Base-by-base conservation (phyloP, 306 rosid genomes). In the Medicago lupulina region DNA sequence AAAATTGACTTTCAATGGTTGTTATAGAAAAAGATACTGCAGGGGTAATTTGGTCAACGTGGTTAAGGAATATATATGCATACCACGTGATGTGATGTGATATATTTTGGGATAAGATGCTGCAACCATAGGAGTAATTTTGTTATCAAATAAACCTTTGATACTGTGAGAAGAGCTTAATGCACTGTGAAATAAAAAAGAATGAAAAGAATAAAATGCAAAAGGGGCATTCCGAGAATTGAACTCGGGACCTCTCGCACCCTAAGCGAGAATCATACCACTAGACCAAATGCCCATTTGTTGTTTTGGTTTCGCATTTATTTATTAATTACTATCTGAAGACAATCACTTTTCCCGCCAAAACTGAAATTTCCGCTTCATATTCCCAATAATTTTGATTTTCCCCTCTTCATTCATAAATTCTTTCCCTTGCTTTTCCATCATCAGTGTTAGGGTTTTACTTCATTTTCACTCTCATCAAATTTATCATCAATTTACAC, bases 161-260 rank as follows among this genome's bases (percentile, higher is more conserved):
- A 0, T 1, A 21, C 23, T 21, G 23, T 21, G 23, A 21, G n/a
- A n/a, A n/a, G n/a, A n/a, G n/a, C n/a, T n/a, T n/a, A n/a, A n/a
- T n/a, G n/a, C n/a, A n/a, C n/a, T n/a, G n/a, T n/a, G n/a, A n/a
- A n/a, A n/a, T n/a, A n/a, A 21, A 21, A 0, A 21, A 21, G 1
- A 21, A 21, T 21, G 23, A 21, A 21, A 0, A 21, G 23, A 21
- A 21, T 21, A 21, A 21, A 21, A 21, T 21, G 23, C 23, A 21
- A 60, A 61, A 14, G 89, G 89, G 87, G 86, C 86, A 83, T 78
- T 81, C 86, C 90, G 84, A 86, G 90, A 86, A 83, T 83, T 81
- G 90, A 86, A 86, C 87, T 86, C 84, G 86, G 86, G 84, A 86
- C 86, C 90, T 83, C 84, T 79, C 86, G 87, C 90, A 86, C 87